Conservation (phyloP, 495 filamentous ascomycete species). For the Physcia stellaris region DNA sequence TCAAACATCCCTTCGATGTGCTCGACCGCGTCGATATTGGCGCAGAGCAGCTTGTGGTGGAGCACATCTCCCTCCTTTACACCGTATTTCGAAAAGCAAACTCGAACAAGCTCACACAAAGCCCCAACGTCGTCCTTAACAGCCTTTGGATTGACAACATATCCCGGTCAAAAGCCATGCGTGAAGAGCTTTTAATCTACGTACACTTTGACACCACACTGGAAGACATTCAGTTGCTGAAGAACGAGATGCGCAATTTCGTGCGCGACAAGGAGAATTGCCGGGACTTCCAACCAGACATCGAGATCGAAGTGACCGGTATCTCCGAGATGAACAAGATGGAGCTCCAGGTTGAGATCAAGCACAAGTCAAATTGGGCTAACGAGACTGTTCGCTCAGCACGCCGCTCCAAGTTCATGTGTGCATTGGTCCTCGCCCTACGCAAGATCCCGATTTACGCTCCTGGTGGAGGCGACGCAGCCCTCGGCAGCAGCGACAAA, state of each 20-base stretch:
- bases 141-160: constrained; percentile 88
- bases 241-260: constrained; percentile 68
- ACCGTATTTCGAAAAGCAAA: constrained; percentile 81
- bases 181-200: constrained; percentile 65
- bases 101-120: constrained; percentile 71
- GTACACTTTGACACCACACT: constrained; percentile 76
- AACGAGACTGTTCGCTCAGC: constrained; percentile 74
- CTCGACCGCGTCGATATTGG: constrained; percentile 84
- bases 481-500: constrained; percentile 53
- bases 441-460: constrained; percentile 76
- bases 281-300: constrained; percentile 79
- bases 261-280: constrained; percentile 75
- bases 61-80: constrained; percentile 88
- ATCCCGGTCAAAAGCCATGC: constrained; percentile 79
- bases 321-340: constrained; percentile 83
- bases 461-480: constrained; percentile 58
- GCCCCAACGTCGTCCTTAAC: constrained; percentile 85
- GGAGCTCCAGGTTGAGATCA: constrained; percentile 66
- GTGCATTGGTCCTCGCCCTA: constrained; percentile 74
- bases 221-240: constrained; percentile 72
- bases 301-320: constrained; percentile 62
- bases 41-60: constrained; percentile 61
- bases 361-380: constrained; percentile 93
- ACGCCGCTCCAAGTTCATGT: constrained; percentile 92
- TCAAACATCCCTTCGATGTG: constrained; percentile 91